phyloP scores from a whole-genome alignment of 73 alveolate genomes.

The Paramecium pentaurelia region DNA sequence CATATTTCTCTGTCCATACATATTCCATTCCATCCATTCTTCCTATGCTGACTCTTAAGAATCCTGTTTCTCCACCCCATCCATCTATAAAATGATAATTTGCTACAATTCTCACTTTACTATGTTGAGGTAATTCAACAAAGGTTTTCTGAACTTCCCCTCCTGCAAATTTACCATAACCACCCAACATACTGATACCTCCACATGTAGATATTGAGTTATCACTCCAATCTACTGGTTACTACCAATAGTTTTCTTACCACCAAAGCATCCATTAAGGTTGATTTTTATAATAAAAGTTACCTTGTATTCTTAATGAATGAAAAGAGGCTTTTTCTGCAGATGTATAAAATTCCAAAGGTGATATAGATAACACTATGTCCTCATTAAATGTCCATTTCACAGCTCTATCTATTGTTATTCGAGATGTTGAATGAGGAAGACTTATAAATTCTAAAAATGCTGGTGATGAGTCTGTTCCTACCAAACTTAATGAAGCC shows the following conservation, averaged over 20 bases:
- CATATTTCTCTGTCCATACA: constrained; percentile 76
- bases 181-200: constrained; percentile 77
- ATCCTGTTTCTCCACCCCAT: constrained; percentile 86
- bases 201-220: constrained; percentile 67
- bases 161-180: constrained; percentile 70
- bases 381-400: constrained; percentile 47
- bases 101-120: constrained; percentile 66
- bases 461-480: constrained; percentile 39
- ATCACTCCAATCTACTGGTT: constrained; percentile 65
- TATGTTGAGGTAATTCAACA: constrained; percentile 68
- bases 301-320: neutral
- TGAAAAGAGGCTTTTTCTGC: constrained; percentile 39
- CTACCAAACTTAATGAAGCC: constrained; percentile 40
- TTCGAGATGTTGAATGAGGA: constrained; percentile 35
- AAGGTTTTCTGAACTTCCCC: constrained; percentile 68
- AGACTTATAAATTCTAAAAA: constrained; percentile 38
- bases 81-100: constrained; percentile 78
- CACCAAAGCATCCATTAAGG: constrained; percentile 49
- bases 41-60: constrained; percentile 60
- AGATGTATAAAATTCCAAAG: constrained; percentile 37
- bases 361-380: constrained; percentile 23
- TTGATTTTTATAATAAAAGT: constrained; percentile 22
- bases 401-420: constrained; percentile 21
- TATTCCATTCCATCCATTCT: constrained; percentile 61
- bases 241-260: constrained; percentile 56